Evolutionary conservation across 2,329 filamentous ascomycete genomes (phyloP).

Genomic region (Rhexocercosporidium sp.): DNA sequence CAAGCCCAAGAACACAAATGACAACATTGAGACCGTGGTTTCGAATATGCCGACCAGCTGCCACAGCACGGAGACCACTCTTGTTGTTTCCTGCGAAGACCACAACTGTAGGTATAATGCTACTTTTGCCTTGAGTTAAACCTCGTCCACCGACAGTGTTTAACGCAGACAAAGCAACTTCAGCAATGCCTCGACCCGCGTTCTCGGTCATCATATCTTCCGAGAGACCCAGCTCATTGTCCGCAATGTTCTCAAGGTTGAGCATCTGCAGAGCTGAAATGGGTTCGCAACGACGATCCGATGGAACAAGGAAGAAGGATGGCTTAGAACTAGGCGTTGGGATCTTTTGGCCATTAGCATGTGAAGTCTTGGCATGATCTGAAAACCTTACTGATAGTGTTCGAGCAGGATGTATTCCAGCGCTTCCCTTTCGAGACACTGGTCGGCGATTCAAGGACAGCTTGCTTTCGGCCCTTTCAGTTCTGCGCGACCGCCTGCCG

Average conservation of each 20-base stretch:
- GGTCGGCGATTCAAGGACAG: conserved; percentile 40
- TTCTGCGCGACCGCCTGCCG: conserved; percentile 44
- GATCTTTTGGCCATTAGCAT: conserved; percentile 33
- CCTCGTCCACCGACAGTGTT: conserved; percentile 45
- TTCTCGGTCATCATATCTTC: conserved; percentile 94
- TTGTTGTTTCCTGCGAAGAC: conserved; percentile 96
- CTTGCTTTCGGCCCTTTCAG: conserved; percentile 45
- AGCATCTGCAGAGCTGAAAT: conserved; percentile 83
- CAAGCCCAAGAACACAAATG: conserved; percentile 82
- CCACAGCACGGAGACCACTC: conserved; percentile 81
- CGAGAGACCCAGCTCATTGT: conserved; percentile 83
- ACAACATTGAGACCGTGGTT: conserved; percentile 83
- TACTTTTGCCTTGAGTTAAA: conserved; percentile 44
- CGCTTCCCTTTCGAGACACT: conserved; percentile 43
- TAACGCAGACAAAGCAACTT: conserved; percentile 76
- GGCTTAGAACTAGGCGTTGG: conserved; percentile 35
- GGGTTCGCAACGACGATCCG: conserved; percentile 63
- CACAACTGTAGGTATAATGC: conserved; percentile 54
- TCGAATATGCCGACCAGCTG: conserved; percentile 83
- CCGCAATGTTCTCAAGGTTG: conserved; percentile 88
- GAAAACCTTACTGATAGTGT: conserved; percentile 36
- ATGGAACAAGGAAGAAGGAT: conserved; percentile 57
- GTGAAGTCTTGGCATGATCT: not conserved
- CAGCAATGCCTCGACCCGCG: conserved; percentile 84
- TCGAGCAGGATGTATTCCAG: conserved; percentile 35